phyloP scores from a whole-genome alignment of 1,284 basidiomycete genomes.

The Ustilago trichophora region DNA sequence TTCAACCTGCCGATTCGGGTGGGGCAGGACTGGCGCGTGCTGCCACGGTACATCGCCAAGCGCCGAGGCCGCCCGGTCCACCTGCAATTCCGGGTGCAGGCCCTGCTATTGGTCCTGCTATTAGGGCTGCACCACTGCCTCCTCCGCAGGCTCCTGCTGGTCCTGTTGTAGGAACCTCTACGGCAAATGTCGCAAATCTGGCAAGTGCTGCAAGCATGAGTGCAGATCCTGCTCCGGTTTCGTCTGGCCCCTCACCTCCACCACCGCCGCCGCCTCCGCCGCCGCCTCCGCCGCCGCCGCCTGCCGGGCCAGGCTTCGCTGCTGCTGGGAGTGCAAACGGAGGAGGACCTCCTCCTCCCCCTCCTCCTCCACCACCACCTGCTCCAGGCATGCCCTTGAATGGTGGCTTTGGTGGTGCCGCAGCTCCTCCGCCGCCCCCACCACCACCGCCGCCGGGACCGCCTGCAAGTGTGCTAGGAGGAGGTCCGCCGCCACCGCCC shows the following conservation, averaged over 20 bases:
- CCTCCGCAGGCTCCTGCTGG: neutral
- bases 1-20: slow-evolving; percentile 30
- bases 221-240: neutral
- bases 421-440: slow-evolving; percentile 22
- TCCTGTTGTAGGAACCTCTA: neutral
- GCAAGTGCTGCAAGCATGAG: neutral
- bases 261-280: slow-evolving; percentile 1
- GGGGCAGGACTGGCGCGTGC: slow-evolving; percentile 13
- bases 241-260: slow-evolving; percentile 7
- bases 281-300: slow-evolving; percentile 12
- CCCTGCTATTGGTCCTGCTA: neutral
- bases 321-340: neutral
- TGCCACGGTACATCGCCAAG: slow-evolving; percentile 32
- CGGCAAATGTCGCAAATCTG: neutral
- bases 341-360: slow-evolving; percentile 14
- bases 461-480: neutral
- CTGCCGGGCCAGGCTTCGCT: neutral
- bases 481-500: slow-evolving; percentile 20
- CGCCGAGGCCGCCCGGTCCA: slow-evolving; percentile 37
- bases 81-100: slow-evolving; percentile 1
- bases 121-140: slow-evolving; percentile 1
- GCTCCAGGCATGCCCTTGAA: slow-evolving; percentile 4
- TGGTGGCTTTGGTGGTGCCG: neutral
- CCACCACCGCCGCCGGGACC: slow-evolving; percentile 21
- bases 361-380: slow-evolving; percentile 37